Conservation (phyloP, 192 early-diverging fungal genomes). For the Coemansia pectinata region DNA sequence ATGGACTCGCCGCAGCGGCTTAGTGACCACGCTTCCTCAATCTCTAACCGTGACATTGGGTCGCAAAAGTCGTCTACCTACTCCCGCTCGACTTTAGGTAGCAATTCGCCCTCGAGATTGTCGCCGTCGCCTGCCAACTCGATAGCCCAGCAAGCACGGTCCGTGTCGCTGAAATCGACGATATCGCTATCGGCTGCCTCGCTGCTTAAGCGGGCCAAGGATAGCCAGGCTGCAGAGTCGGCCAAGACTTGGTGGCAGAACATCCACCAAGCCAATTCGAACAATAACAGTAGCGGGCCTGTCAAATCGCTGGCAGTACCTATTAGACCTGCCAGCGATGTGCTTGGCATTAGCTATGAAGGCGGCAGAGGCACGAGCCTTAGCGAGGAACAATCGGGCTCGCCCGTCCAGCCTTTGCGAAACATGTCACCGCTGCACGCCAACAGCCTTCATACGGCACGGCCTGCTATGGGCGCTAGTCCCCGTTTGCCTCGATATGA, state of each 20-base stretch:
- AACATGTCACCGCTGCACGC: conserved; percentile 1
- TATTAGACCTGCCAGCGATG: background rate
- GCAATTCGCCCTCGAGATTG: background rate
- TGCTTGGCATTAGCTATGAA: background rate
- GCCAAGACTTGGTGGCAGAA: conserved; percentile 55
- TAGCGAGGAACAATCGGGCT: background rate
- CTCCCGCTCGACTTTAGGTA: background rate
- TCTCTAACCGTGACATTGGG: conserved; percentile 18
- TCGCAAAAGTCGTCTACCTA: background rate
- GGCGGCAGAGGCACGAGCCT: background rate
- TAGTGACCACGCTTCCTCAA: conserved; percentile 15
- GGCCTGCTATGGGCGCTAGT: background rate
- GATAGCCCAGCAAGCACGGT: background rate
- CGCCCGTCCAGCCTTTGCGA: conserved; percentile 3
- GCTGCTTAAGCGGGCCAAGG: conserved; percentile 45
- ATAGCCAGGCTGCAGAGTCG: conserved; percentile 51
- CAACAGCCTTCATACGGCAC: background rate
- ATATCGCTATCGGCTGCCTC: conserved; percentile 35
- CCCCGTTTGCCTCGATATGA: background rate
- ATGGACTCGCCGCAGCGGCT: conserved; percentile 25
- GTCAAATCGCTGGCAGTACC: background rate
- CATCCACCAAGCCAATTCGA: conserved; percentile 20
- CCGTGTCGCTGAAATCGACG: conserved; percentile 24
- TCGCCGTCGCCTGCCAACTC: conserved; percentile 15
- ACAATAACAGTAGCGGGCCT: background rate